A percentile compares a stretch with the other conserved stretches of the same genome.
phyloP scores from a whole-genome alignment of 495 filamentous ascomycete species.

The Aspergillus sclerotiicarbonarius region DNA sequence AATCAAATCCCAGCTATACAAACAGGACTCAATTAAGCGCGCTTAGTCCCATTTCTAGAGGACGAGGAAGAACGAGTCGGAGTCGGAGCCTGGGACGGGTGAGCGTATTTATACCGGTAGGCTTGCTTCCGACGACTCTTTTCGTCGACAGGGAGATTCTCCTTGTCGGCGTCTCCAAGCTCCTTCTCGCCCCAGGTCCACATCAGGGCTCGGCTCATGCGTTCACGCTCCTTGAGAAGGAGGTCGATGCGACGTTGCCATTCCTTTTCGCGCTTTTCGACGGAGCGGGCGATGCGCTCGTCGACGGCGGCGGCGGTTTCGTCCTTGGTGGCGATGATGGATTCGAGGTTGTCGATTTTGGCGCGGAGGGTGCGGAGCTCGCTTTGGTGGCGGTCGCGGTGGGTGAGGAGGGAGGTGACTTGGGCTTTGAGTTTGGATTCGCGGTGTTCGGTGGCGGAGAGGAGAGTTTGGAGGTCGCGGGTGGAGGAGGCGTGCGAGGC shows the following conservation, averaged over 20 bases:
- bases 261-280: conserved; percentile 50
- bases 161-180: conserved; percentile 31
- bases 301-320: conserved; percentile 41
- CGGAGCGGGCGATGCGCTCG: conserved; percentile 40
- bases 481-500: conserved; percentile 44
- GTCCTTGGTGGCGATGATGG: conserved; percentile 40
- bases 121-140: conserved; percentile 35
- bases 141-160: conserved; percentile 20
- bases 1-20: neutral
- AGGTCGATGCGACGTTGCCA: conserved; percentile 52
- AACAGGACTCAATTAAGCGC: neutral
- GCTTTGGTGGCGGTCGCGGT: conserved; percentile 20
- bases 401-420: conserved; percentile 29
- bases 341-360: conserved; percentile 34
- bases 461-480: conserved; percentile 38
- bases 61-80: neutral
- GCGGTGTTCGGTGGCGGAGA: conserved; percentile 42
- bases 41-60: conserved; percentile 9
- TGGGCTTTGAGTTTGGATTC: conserved; percentile 43
- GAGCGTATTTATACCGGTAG: conserved; percentile 47
- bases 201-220: conserved; percentile 51
- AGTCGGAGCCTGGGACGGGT: conserved; percentile 1
- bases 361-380: conserved; percentile 31
- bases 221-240: conserved; percentile 55
- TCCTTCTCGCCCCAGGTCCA: conserved; percentile 52